These are phyloP conservation scores for Malassezia arunalokei DNA, from an alignment of 1,284 basidiomycete species.

Conservation along the genomic window DNA sequence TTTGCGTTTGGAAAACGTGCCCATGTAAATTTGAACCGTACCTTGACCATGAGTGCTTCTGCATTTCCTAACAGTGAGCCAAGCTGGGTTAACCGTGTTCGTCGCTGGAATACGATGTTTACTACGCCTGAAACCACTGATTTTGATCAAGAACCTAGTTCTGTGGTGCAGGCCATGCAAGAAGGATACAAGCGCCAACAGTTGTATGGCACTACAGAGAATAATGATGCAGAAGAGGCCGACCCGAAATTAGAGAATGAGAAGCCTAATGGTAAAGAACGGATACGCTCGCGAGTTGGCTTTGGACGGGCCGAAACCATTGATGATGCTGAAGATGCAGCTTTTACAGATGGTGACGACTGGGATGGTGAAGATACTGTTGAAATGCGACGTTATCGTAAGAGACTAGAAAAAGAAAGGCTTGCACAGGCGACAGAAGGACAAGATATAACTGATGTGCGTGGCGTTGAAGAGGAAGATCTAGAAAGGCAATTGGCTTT, in stretches of 20 bases:
- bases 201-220: not conserved
- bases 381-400: conserved; percentile 26
- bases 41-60: conserved; percentile 14
- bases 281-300: not conserved
- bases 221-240: not conserved
- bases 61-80: conserved; percentile 26
- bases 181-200: not conserved
- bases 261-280: not conserved
- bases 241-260: not conserved
- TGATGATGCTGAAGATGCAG: conserved; percentile 3
- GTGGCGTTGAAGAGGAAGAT: not conserved
- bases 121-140: not conserved
- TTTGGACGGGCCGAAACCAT: not conserved
- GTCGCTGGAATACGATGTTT: conserved; percentile 8
- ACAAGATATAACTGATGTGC: conserved; percentile 10
- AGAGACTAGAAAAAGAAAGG: conserved; percentile 1
- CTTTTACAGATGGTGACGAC: conserved; percentile 16
- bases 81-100: conserved; percentile 33
- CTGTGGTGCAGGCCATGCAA: conserved; percentile 1
- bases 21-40: conserved; percentile 31
- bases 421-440: conserved; percentile 6
- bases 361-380: conserved; percentile 40
- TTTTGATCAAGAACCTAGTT: not conserved
- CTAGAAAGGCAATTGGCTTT: not conserved
- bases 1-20: conserved; percentile 38